Conservation (phyloP, 441 rosid genomes). For the Gossypium davidsonii region DNA sequence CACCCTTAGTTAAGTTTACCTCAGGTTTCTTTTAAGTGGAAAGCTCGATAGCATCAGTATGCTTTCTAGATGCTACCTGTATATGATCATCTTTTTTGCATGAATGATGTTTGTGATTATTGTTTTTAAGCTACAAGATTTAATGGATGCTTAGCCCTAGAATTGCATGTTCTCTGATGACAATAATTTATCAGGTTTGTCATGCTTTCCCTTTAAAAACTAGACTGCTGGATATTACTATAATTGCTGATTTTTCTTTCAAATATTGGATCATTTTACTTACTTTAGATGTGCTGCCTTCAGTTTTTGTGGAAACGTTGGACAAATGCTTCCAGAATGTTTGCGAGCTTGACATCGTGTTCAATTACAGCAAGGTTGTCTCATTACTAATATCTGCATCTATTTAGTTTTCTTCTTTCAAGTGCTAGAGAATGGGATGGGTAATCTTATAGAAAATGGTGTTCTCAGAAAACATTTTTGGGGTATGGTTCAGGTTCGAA, state of each 20-base stretch:
- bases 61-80: neutral
- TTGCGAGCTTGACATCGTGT: slow-evolving; percentile 87
- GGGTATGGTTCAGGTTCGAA: too few relatives aligned
- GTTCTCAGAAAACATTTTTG: too few relatives aligned
- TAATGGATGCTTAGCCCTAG: neutral
- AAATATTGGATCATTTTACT: slow-evolving; percentile 16
- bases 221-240: neutral
- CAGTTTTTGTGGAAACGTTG: slow-evolving; percentile 93
- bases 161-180: neutral
- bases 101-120: too few relatives aligned
- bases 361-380: slow-evolving; percentile 82
- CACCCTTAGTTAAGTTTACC: neutral
- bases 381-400: neutral
- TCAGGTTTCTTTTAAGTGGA: neutral
- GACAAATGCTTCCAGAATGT: slow-evolving; percentile 98
- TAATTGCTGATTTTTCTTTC: slow-evolving; percentile 9
- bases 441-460: too few relatives aligned
- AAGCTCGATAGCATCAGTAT: neutral
- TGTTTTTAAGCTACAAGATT: neutral
- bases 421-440: too few relatives aligned
- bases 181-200: neutral
- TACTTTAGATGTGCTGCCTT: slow-evolving; percentile 18
- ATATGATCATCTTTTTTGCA: neutral
- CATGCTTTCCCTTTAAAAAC: neutral
- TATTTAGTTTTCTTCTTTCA: neutral